A percentile compares a stretch with the other conserved stretches of the same genome.
These are phyloP conservation scores for Candida neerlandica DNA, from an alignment of 1,139 yeast species.

Conservation along the genomic window DNA sequence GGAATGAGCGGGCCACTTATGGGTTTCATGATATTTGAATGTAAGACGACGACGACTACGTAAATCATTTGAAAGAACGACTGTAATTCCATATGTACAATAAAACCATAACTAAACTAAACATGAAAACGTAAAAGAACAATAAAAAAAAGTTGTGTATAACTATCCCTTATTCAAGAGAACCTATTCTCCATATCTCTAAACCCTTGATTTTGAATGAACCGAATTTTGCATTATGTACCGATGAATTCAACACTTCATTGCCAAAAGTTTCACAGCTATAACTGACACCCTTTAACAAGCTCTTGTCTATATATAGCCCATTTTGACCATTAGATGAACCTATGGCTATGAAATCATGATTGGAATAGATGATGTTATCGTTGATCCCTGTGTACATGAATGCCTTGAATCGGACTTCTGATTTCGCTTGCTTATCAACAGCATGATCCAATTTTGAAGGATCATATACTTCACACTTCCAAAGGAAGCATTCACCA, in stretches of 20 bases:
- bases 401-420: constrained; percentile 67
- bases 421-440: constrained; percentile 11
- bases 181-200: constrained; percentile 83
- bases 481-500: constrained; percentile 96
- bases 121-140: not conserved
- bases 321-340: constrained; percentile 93
- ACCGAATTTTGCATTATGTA: constrained; percentile 41
- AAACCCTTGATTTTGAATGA: constrained; percentile 75
- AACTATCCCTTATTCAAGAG: constrained; percentile 12
- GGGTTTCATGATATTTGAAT: no score
- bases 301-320: constrained; percentile 77
- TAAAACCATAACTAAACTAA: not conserved
- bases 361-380: constrained; percentile 80
- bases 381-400: constrained; percentile 90
- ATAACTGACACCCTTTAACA: constrained; percentile 76
- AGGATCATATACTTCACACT: constrained; percentile 44
- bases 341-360: constrained; percentile 79
- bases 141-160: not conserved
- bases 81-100: no score
- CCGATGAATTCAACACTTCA: constrained; percentile 56
- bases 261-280: constrained; percentile 88
- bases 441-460: constrained; percentile 18
- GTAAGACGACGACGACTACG: not conserved
- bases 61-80: not conserved
- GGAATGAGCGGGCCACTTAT: not conserved